phyloP scores from a whole-genome alignment of 371 early-diverging fungal species.

The Actinomortierella wolfii region DNA sequence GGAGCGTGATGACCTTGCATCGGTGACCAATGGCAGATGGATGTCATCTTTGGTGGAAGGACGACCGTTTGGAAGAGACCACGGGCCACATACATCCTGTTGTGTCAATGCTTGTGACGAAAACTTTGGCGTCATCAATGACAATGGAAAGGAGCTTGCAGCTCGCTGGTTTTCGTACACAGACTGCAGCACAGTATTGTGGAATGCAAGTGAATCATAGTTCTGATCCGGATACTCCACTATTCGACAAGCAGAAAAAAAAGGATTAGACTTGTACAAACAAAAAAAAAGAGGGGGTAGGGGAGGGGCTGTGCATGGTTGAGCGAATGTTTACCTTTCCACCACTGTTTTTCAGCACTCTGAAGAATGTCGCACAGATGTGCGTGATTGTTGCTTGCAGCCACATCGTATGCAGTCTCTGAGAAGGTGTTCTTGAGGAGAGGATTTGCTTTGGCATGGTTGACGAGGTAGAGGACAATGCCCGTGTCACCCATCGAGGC shows the following conservation, averaged over 20 bases:
- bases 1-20: conserved; percentile 24
- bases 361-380: conserved; percentile 74
- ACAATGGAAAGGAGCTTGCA: conserved; percentile 50
- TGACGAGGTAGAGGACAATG: conserved; percentile 71
- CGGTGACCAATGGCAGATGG: conserved; percentile 49
- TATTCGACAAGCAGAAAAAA: conserved; percentile 6
- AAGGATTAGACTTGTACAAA: not conserved
- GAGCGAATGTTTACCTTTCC: conserved; percentile 37
- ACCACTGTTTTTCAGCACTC: conserved; percentile 58
- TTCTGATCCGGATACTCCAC: conserved; percentile 49
- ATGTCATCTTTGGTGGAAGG: conserved; percentile 60
- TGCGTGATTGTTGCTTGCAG: conserved; percentile 63
- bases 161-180: conserved; percentile 77
- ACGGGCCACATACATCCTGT: conserved; percentile 61
- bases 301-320: not conserved
- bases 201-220: conserved; percentile 60
- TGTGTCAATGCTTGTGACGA: conserved; percentile 53
- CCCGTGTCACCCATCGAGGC: conserved; percentile 72
- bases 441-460: conserved; percentile 66
- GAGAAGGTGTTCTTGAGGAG: conserved; percentile 68
- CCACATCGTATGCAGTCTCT: conserved; percentile 84
- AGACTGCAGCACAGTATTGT: conserved; percentile 65
- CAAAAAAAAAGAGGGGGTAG: not conserved
- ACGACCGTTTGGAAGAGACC: conserved; percentile 61
- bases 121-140: conserved; percentile 57